Evolutionary conservation across 352 stramenopile species (phyloP), one percentile per base, ranked within the genome.

Genomic region (Pythium angustatum): DNA sequence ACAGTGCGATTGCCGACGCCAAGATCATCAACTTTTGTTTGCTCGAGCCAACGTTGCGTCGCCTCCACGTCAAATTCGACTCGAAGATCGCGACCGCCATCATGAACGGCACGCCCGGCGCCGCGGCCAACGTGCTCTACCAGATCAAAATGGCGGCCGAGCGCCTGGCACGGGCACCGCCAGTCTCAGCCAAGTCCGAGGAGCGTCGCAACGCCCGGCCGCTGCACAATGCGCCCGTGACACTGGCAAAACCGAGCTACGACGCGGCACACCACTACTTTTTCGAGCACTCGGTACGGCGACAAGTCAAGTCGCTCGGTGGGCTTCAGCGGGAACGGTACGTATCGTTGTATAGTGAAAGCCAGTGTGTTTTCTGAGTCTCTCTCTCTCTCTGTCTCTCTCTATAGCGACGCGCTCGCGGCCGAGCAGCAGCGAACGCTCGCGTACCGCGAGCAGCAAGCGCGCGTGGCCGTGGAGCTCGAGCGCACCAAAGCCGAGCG

Each of bases 11-110:
- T 30, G 78, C 82, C 12, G 82, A 95, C 53, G 86, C 87, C 57
- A 96, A 94, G 69, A 89, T 94, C 69, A 53, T 92, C 72, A 96
- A 96, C 70, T 97, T 96, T 66, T 95, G 86, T 21, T 71, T 96
- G 24, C 62, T 97, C 17, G 85, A 96, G 72, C 86, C 87, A 5
- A 80, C 74, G 33, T 64, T 97, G 28, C 80, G 79, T 22, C 82
- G 81, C 28, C 75, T 96, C 47, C 76, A 79, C 59, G 68, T 97
- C 47, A 69, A 72, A 5, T 93, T 97, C 57, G 85, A 96, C 58
- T 76, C 85, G n/a, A 83, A 81, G 40, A 69, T 79, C 12, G 90
- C 90, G 9, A 76, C 73, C 3, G 69, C 75, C 43, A 90, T 97
- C 71, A 96, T 96, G 87, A 93, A 91, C 63, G 76, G 83, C 48